Base-by-base conservation (phyloP, 2,329 filamentous ascomycete genomes). In the Diaporthe citri region DNA sequence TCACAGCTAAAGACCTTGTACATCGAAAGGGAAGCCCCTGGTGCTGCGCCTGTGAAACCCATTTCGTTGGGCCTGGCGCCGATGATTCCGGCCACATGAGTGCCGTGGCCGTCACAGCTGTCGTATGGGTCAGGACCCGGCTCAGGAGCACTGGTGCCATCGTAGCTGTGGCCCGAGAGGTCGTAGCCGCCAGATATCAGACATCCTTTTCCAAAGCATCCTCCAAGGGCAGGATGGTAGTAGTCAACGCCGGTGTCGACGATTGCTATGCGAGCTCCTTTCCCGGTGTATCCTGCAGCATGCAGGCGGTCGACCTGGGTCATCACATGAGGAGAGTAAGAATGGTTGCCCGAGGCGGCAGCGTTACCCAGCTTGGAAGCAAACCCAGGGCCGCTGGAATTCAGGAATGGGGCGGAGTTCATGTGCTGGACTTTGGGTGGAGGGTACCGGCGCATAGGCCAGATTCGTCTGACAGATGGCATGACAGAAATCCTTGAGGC, bases 201-300 rank as follows among this genome's bases (percentile, higher is more conserved):
- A 77, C 84, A 88, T 0, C 86, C 87, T 22, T 82, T 78, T 2
- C 88, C 88, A 75, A 89, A 90, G 69, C 88, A 87, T 5, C 87
- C 88, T 17, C 88, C 88, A 1, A 90, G 84, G 10, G 87, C 86
- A 17, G 87, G 87, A 74, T 88, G 88, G 12, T 79, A 83, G 78
- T 89, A 89, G 78, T 90, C 88, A 36, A 89, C 81, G 6, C 80
- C 80, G 0, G 78, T 79, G 75, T 87, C 84, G 59, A 87, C 80
- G 41, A 88, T 79, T 7, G 81, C 86, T 25, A 89, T 81, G 31
- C 82, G 83, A 41, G 87, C 78, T 1, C 87, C 86, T 55, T 85
- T 83, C 28, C 87, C 87, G 2, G 83, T 87, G n/a, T 86, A 80
- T 10, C 87, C 86, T 43, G 82, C 80, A 5, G 81, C 83, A 17